These are phyloP conservation scores for Yamadazyma songkhlaensis DNA, from an alignment of 1,139 yeast genomes.

Conservation along the genomic window DNA sequence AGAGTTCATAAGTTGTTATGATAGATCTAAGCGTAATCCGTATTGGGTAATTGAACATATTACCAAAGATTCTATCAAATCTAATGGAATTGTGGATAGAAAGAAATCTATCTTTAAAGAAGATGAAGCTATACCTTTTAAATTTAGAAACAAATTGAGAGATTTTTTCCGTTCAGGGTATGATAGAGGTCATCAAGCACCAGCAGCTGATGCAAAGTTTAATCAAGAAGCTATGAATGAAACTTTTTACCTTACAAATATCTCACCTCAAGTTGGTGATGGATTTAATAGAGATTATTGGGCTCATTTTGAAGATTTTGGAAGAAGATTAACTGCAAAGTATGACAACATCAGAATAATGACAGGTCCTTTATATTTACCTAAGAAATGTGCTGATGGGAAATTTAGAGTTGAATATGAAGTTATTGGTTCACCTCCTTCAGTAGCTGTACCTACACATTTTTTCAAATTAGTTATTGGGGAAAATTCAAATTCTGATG, in stretches of 20 bases:
- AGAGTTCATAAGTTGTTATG: constrained; percentile 84
- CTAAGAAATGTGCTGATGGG: constrained; percentile 60
- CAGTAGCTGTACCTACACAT: constrained; percentile 95
- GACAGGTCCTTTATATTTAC: constrained; percentile 92
- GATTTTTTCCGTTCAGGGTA: constrained; percentile 95
- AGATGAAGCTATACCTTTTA: constrained; percentile 78
- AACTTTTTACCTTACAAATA: constrained; percentile 84
- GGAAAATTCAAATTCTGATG: constrained; percentile 52
- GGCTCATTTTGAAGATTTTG: constrained; percentile 95
- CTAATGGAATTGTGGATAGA: constrained; percentile 60
- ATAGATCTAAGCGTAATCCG: constrained; percentile 83
- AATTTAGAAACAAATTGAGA: constrained; percentile 69
- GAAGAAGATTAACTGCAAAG: constrained; percentile 65
- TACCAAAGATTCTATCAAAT: constrained; percentile 65
- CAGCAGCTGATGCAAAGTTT: constrained; percentile 96
- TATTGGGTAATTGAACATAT: constrained; percentile 89
- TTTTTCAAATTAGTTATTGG: constrained; percentile 89
- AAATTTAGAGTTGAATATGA: constrained; percentile 84
- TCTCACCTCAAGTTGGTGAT: constrained; percentile 96
- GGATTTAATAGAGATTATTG: constrained; percentile 96
- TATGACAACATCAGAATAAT: constrained; percentile 78
- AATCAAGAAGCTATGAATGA: constrained; percentile 92
- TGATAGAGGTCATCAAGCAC: constrained; percentile 97
- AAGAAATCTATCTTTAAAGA: constrained; percentile 80
- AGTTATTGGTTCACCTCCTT: constrained; percentile 96